Base-by-base conservation (phyloP, 1,284 basidiomycete species). In the Trichosporon asahii region DNA sequence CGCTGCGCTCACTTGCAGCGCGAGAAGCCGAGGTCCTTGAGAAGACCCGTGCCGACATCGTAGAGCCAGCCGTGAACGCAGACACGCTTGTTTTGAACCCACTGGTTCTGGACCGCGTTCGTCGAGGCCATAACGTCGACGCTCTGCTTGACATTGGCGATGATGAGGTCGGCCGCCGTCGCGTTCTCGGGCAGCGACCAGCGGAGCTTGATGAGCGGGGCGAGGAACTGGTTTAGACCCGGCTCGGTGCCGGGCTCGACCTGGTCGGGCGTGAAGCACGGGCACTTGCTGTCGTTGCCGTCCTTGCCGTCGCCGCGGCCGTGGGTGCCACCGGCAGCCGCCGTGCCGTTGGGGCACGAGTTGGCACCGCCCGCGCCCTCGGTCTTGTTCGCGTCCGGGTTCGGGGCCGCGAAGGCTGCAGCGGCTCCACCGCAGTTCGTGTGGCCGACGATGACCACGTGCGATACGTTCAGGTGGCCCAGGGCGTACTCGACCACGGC, bases 51-150 rank as follows among this genome's bases (percentile, higher is more conserved):
- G 66, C 85, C 87, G 69, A 95, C 81, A 68, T 93, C 89, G 80
- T 93, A 95, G 49, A 95, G 65, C 90, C 91, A 93, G 3, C 93
- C 93, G 77, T 95, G 92, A 9, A 95, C 88, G 80, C 85, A 88
- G 55, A 94, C 85, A 14, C 79, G 75, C 81, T 88, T 89, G 33
- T 88, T 88, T 66, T 85, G 80, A 35, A 84, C 86, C 94, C 94
- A 96, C 53, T 91, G 91, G 67, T 87, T 80, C 75, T 84, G 80
- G 67, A 98, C 87, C 2, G 89, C 86, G 40, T 88, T 69, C 46
- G 35, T 44, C n/a, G 6, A 15, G 71, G 87, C 87, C 29, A 97
- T 85, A 79, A 91, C 91, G 71, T 87, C 84, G 21, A 98, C 92
- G 69, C 92, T 91, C 69, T 81, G 79, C 76, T 88, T 88, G 74